Base-by-base conservation (phyloP, 805 yeast species). In the Ogataea haglerorum region DNA sequence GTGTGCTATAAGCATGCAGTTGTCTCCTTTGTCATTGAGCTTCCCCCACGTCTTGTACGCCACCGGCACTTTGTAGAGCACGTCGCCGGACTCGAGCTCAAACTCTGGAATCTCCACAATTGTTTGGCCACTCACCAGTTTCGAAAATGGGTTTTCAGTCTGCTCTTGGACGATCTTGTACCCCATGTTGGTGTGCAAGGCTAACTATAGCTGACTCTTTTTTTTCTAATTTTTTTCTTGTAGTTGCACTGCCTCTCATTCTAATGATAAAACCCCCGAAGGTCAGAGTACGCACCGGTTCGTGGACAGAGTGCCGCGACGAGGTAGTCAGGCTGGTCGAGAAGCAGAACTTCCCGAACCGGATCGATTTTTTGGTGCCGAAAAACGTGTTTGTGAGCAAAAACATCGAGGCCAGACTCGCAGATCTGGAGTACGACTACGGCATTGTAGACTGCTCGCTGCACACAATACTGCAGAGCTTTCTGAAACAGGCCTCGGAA, bases 21-120 rank as follows among this genome's bases (percentile, higher is more conserved):
- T 93, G 51, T 80, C 81, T 7, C 75, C 79, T 3, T 62, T 67
- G 6, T 69, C 75, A 57, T 89, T 89, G 34, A 93, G 71, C 40
- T 75, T 71, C 2, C 99, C 99, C 97, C 97, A 93, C 0, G 95
- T 84, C 61, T 91, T 91, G 68, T 85, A 93, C 2, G 98, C 99
- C 16, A 93, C 85, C 0, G 96, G 98, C 31, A 90, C 87, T 19
- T 86, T 69, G 32, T 56, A 60, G 10, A 91, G 64, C 0, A 70
- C 63, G 45, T 86, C 89, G 4, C 96, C 96, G 38, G 93, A 83
- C 57, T 93, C 99, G 17, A 93, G 70, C 23, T 70, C 69, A 53
- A 80, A 77, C 45, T 74, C 70, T 0, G 96, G 96, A 6, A 93
- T 70, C 43, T 84, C 81, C 10, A 85, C 86, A 13, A 87, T 79